These are phyloP conservation scores for Opeltia flavorubescens DNA, from an alignment of 495 filamentous ascomycete genomes.

Conservation along the genomic window DNA sequence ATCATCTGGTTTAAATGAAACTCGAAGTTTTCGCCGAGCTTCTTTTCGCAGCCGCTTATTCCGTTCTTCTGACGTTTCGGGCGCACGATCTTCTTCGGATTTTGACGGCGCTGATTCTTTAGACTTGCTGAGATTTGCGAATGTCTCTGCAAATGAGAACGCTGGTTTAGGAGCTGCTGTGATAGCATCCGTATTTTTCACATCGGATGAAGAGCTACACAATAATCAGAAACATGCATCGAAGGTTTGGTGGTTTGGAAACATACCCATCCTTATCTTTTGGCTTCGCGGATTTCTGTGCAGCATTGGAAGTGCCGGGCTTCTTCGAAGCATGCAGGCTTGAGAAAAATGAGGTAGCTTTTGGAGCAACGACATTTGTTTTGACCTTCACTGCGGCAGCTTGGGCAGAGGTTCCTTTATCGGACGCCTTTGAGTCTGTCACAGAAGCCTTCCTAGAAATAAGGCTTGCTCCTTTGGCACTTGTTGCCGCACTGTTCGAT, in stretches of 20 bases:
- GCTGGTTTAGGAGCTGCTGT: conserved; percentile 28
- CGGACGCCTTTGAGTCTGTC: conserved; percentile 10
- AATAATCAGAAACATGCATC: conserved; percentile 9
- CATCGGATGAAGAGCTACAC: conserved; percentile 22
- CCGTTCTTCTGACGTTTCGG: conserved; percentile 66
- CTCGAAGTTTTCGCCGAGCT: conserved; percentile 53
- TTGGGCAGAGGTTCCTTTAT: conserved; percentile 18
- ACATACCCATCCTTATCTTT: conserved; percentile 15
- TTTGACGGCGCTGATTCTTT: conserved; percentile 43
- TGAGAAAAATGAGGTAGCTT: conserved; percentile 44
- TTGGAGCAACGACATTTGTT: conserved; percentile 36
- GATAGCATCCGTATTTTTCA: conserved; percentile 25
- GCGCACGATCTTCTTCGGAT: conserved; percentile 35
- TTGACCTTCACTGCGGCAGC: conserved; percentile 28
- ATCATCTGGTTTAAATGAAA: conserved; percentile 57
- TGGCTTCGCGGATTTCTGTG: conserved; percentile 14
- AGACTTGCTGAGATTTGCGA: conserved; percentile 54
- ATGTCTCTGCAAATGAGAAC: conserved; percentile 40
- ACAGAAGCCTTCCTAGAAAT: conserved; percentile 1
- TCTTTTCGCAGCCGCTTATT: conserved; percentile 66
- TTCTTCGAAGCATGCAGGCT: conserved; percentile 45
- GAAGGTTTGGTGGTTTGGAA: too few relatives aligned
- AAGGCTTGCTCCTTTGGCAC: conserved; percentile 5
- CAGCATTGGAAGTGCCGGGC: conserved; percentile 41
- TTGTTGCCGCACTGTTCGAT: conserved; percentile 3